phyloP scores from a whole-genome alignment of 257 asterid genomes.

The Agastache rugosa region DNA sequence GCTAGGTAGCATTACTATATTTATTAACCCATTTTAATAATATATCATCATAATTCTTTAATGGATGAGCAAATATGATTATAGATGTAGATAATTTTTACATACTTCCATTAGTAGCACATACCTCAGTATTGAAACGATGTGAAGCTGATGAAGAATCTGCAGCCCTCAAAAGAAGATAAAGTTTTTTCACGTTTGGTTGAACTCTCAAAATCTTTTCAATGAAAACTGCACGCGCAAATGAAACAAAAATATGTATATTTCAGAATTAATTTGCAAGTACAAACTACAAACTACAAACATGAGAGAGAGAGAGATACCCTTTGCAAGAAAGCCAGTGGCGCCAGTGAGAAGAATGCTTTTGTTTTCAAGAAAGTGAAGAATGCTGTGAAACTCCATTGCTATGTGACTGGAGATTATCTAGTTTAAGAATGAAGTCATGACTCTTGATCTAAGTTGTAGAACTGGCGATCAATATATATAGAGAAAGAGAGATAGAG shows the following conservation, averaged over 20 bases:
- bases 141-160: conserved; percentile 55
- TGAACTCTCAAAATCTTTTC: conserved; percentile 73
- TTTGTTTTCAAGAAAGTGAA: conserved; percentile 54
- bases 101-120: too few relatives aligned
- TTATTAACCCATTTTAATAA: too few relatives aligned
- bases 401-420: background rate
- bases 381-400: conserved; percentile 57
- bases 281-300: too few relatives aligned
- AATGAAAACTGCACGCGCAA: conserved; percentile 46
- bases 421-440: background rate
- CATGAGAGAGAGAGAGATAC: conserved; percentile 32
- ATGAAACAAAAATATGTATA: background rate
- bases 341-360: conserved; percentile 61
- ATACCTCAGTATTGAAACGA: conserved; percentile 68
- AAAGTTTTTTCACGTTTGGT: conserved; percentile 62
- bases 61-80: too few relatives aligned
- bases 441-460: too few relatives aligned
- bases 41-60: too few relatives aligned
- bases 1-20: too few relatives aligned
- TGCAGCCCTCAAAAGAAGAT: conserved; percentile 63
- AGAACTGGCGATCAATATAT: too few relatives aligned
- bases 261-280: too few relatives aligned
- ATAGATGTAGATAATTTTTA: too few relatives aligned
- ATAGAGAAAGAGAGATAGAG: background rate
- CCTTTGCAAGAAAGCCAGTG: conserved; percentile 61